Evolutionary conservation across 148 eudicot species (phyloP).

Genomic region (Limonium bicolor): DNA sequence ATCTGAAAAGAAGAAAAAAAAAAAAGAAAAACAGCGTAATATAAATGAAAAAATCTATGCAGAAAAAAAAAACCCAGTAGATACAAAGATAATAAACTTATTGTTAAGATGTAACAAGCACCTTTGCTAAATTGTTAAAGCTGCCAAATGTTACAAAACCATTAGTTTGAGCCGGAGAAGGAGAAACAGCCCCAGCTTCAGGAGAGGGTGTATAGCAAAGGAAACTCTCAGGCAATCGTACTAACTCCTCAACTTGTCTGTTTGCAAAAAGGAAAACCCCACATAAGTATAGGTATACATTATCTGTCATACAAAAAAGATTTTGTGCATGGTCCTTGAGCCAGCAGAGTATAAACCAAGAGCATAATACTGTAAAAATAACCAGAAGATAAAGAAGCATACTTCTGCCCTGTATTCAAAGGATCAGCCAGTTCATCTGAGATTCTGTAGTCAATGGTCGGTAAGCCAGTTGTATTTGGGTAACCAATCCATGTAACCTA

Average conservation of each 20-base stretch:
- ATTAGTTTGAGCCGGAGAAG: constrained; percentile 80
- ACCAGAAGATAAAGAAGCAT: constrained; percentile 10
- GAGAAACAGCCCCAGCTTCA: constrained; percentile 74
- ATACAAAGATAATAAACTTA: background rate
- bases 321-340: no score
- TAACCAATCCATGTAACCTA: constrained; percentile 99
- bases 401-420: constrained; percentile 72
- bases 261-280: background rate
- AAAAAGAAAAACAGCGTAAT: background rate
- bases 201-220: constrained; percentile 98
- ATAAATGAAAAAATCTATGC: background rate
- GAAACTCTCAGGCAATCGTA: constrained; percentile 72
- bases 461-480: constrained; percentile 99
- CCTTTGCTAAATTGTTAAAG: constrained; percentile 98
- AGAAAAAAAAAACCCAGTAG: background rate
- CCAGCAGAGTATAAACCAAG: no score
- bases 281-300: background rate
- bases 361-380: no score
- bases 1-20: constrained; percentile 33
- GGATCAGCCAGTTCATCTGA: constrained; percentile 85
- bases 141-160: constrained; percentile 93
- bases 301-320: background rate
- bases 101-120: constrained; percentile 5
- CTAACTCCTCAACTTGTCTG: constrained; percentile 96
- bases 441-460: constrained; percentile 85